These are phyloP conservation scores for Microsporum audouinii DNA, from an alignment of 2,329 filamentous ascomycete species.

Conservation along the genomic window DNA sequence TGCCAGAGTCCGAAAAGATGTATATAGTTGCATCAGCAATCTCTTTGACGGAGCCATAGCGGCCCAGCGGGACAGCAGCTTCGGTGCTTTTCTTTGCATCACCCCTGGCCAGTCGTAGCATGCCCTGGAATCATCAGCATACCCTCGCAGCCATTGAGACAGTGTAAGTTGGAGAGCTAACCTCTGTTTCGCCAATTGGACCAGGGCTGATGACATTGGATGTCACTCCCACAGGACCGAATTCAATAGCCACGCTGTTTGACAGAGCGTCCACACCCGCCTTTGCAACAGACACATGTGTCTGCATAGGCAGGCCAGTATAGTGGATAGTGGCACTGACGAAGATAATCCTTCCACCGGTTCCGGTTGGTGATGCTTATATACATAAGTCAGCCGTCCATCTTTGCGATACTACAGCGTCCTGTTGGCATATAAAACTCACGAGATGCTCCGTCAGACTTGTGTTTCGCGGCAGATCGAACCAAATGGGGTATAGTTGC, in stretches of 20 bases:
- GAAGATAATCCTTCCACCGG: conserved; percentile 76
- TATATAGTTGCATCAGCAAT: conserved; percentile 89
- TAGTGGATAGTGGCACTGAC: conserved; percentile 88
- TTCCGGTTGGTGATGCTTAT: conserved; percentile 37
- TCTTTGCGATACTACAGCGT: too few species aligned
- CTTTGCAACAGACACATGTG: conserved; percentile 86
- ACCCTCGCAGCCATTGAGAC: too few species aligned
- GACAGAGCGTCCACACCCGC: conserved; percentile 79
- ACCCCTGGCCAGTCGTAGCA: conserved; percentile 51
- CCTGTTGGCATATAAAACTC: conserved; percentile 13
- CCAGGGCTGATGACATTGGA: conserved; percentile 85
- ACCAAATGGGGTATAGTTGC: conserved; percentile 74
- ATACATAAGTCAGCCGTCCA: too few species aligned
- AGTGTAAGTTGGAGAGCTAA: conserved; percentile 9
- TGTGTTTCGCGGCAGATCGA: conserved; percentile 56
- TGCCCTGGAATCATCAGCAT: conserved; percentile 37
- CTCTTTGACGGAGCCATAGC: conserved; percentile 70
- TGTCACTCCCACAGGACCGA: conserved; percentile 74
- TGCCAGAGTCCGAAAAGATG: conserved; percentile 73
- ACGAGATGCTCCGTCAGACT: conserved; percentile 46
- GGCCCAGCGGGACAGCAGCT: conserved; percentile 55
- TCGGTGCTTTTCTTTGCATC: conserved; percentile 39
- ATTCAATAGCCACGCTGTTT: conserved; percentile 70
- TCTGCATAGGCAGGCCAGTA: conserved; percentile 70
- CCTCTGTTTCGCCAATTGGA: conserved; percentile 71